phyloP scores from a whole-genome alignment of 2,329 filamentous ascomycete genomes.

The Pezicula neosporulosa region DNA sequence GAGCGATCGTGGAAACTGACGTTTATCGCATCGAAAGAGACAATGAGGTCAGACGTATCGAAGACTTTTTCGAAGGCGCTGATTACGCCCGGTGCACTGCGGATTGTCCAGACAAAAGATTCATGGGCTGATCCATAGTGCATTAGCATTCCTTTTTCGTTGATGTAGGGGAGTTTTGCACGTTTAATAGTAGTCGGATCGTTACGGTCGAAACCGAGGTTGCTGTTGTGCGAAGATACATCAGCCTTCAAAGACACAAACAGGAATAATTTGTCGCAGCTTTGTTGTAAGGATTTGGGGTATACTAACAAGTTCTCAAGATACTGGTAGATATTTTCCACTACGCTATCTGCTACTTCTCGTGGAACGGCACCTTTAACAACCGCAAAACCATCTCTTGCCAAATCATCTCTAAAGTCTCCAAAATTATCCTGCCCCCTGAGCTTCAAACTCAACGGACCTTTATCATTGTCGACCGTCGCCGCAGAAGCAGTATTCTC shows the following conservation, averaged over 20 bases:
- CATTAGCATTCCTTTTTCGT: slow-evolving; percentile 45
- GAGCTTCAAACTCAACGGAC: too few relatives aligned
- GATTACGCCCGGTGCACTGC: slow-evolving; percentile 30
- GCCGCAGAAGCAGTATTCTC: too few relatives aligned
- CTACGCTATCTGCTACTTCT: neutral
- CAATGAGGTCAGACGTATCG: slow-evolving; percentile 35
- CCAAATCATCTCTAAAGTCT: neutral
- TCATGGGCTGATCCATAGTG: slow-evolving; percentile 2
- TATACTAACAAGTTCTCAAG: neutral
- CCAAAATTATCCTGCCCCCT: neutral
- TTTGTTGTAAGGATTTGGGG: neutral
- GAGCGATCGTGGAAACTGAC: slow-evolving; percentile 13
- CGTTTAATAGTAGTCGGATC: slow-evolving; percentile 7
- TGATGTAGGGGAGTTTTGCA: slow-evolving; percentile 34
- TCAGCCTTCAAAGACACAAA: neutral
- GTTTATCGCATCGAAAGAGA: slow-evolving; percentile 40
- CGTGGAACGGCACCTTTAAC: neutral
- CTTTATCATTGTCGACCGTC: too few relatives aligned
- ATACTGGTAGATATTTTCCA: neutral
- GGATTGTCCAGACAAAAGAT: neutral
- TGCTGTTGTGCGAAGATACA: neutral
- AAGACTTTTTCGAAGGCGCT: slow-evolving; percentile 35
- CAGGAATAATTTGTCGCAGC: neutral
- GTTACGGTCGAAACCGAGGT: neutral
- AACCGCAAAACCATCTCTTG: neutral